A percentile compares a stretch with the other conserved stretches of the same genome.
These are phyloP conservation scores for Botrytis medusae DNA, from an alignment of 2,329 filamentous ascomycete species.

Conservation along the genomic window DNA sequence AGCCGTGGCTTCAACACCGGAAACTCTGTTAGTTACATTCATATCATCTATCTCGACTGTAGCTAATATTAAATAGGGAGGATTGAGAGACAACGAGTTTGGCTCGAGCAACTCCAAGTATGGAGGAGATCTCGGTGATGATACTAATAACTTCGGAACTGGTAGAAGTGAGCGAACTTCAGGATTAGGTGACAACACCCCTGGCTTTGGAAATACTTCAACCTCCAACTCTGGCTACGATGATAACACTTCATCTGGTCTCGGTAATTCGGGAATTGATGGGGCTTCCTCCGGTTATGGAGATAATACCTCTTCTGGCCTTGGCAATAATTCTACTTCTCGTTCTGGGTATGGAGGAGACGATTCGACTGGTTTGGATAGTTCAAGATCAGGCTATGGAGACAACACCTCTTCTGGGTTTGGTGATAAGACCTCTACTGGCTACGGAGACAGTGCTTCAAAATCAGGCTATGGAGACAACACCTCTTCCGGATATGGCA, in stretches of 20 bases:
- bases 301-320: constrained; percentile 18
- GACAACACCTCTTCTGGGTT: neutral
- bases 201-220: constrained; percentile 29
- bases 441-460: neutral
- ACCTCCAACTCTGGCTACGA: constrained; percentile 20
- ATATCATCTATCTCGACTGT: neutral
- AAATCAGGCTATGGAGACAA: neutral
- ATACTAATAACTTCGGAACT: constrained; percentile 16
- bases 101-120: constrained; percentile 21
- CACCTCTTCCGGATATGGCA: constrained; percentile 9
- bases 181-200: constrained; percentile 21
- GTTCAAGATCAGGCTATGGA: neutral
- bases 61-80: constrained; percentile 33
- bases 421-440: constrained; percentile 10
- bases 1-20: constrained; percentile 19
- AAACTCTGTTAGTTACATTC: constrained; percentile 33
- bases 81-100: constrained; percentile 28
- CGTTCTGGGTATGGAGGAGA: constrained; percentile 2
- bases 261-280: constrained; percentile 23
- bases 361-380: neutral
- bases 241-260: neutral
- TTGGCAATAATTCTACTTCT: constrained; percentile 3
- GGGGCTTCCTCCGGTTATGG: constrained; percentile 28
- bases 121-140: constrained; percentile 12
- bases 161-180: constrained; percentile 24